A percentile compares a stretch with the other conserved stretches of the same genome.
Conservation (phyloP, 2,329 filamentous ascomycete species). For the Ceratocystiopsis brevicomis region DNA sequence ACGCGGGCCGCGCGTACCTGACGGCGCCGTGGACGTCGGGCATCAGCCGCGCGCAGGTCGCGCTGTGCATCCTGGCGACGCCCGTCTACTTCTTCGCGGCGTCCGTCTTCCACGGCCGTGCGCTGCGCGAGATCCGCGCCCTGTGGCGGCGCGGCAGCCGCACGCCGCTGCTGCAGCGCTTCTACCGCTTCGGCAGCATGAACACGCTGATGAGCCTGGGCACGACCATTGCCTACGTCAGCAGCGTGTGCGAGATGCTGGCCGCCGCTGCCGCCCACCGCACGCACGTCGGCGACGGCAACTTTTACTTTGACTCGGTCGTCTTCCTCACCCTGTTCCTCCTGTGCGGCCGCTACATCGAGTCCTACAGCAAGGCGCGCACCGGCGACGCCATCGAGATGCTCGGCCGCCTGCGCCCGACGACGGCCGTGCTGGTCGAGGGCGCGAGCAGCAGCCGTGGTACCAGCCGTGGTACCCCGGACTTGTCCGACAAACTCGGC, state of each 20-base stretch:
- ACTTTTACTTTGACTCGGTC: conserved; percentile 79
- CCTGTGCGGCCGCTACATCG: conserved; percentile 53
- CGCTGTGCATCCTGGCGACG: conserved; percentile 63
- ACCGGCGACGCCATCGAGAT: conserved; percentile 73
- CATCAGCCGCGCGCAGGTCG: conserved; percentile 58
- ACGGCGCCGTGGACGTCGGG: conserved; percentile 54
- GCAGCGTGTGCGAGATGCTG: conserved; percentile 62
- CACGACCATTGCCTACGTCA: conserved; percentile 71
- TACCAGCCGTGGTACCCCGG: background rate
- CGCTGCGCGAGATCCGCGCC: conserved; percentile 56
- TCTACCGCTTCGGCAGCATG: conserved; percentile 94
- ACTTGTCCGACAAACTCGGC: conserved; percentile 12
- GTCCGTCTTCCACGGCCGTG: conserved; percentile 64
- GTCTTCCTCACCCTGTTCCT: conserved; percentile 84
- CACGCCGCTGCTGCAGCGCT: conserved; percentile 52
- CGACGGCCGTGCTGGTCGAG: conserved; percentile 52
- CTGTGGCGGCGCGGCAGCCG: conserved; percentile 63
- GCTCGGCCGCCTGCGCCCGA: conserved; percentile 58
- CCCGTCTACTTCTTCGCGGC: conserved; percentile 76
- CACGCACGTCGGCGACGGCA: conserved; percentile 24
- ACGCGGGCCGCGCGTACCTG: conserved; percentile 42
- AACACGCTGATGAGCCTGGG: conserved; percentile 82
- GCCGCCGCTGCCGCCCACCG: conserved; percentile 30
- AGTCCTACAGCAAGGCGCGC: conserved; percentile 81
- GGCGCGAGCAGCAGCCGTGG: conserved; percentile 8